Evolutionary conservation across 345 rosid genomes (phyloP).

Genomic region (Camelina neglecta): DNA sequence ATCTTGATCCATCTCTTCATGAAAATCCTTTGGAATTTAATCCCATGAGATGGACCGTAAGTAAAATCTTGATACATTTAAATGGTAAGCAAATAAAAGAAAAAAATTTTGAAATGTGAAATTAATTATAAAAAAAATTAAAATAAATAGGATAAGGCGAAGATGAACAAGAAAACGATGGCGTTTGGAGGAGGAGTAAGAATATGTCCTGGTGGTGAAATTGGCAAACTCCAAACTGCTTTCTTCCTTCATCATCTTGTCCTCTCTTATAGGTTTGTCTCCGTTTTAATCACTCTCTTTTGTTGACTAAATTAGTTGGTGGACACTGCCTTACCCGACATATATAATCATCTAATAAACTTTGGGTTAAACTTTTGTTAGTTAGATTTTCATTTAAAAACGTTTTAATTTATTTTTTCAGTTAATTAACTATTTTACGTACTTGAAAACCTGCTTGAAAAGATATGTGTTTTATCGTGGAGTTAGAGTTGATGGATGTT

Average conservation of each 20-base stretch:
- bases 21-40: constrained; percentile 69
- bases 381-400: not conserved
- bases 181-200: constrained; percentile 91
- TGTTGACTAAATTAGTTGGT: constrained; percentile 7
- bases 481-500: not conserved
- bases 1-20: constrained; percentile 73
- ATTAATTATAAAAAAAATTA: too few relatives aligned
- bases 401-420: not conserved
- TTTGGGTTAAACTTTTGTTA: not conserved
- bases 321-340: constrained; percentile 37
- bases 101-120: not conserved
- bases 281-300: not conserved
- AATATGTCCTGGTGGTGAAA: constrained; percentile 84
- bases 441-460: not conserved
- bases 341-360: constrained; percentile 20
- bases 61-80: constrained; percentile 23
- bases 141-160: constrained; percentile 59
- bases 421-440: not conserved
- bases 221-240: constrained; percentile 71
- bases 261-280: constrained; percentile 66
- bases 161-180: constrained; percentile 58
- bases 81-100: not conserved
- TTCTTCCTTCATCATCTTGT: constrained; percentile 93
- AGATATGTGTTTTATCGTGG: not conserved
- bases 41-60: constrained; percentile 88